These are phyloP conservation scores for Russula sp. DNA, from an alignment of 768 basidiomycete species.

Conservation along the genomic window DNA sequence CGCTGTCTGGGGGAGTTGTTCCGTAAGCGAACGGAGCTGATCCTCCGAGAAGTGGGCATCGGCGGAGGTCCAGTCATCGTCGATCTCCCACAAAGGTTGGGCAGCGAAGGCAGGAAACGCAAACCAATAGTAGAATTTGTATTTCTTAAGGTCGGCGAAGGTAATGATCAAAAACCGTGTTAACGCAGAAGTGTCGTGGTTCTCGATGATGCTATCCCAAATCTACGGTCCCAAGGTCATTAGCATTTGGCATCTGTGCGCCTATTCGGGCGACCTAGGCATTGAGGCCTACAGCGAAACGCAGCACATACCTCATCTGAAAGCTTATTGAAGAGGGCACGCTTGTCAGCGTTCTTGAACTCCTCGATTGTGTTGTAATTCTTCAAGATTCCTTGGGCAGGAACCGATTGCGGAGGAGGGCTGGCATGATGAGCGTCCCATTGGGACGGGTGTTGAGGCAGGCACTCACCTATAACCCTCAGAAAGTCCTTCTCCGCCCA, in stretches of 20 bases:
- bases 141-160: constrained; percentile 96
- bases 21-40: constrained; percentile 35
- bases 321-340: constrained; percentile 68
- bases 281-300: not conserved
- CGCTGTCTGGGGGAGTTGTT: constrained; percentile 36
- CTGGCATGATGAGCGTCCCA: constrained; percentile 28
- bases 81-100: constrained; percentile 87
- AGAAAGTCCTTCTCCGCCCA: constrained; percentile 61
- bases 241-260: not conserved
- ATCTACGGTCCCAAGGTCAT: constrained; percentile 38
- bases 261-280: not conserved
- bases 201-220: constrained; percentile 52
- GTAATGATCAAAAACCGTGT: constrained; percentile 85
- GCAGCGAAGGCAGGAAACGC: constrained; percentile 88
- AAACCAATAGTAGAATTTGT: constrained; percentile 98
- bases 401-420: constrained; percentile 40
- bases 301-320: constrained; percentile 52
- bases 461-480: constrained; percentile 37
- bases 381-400: constrained; percentile 64
- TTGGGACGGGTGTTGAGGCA: constrained; percentile 11
- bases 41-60: constrained; percentile 36
- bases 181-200: constrained; percentile 48
- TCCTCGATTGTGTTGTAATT: constrained; percentile 98
- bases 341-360: constrained; percentile 86
- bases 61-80: constrained; percentile 52